Conservation (phyloP, 345 rosid species). For the Bruguiera gymnorhiza region DNA sequence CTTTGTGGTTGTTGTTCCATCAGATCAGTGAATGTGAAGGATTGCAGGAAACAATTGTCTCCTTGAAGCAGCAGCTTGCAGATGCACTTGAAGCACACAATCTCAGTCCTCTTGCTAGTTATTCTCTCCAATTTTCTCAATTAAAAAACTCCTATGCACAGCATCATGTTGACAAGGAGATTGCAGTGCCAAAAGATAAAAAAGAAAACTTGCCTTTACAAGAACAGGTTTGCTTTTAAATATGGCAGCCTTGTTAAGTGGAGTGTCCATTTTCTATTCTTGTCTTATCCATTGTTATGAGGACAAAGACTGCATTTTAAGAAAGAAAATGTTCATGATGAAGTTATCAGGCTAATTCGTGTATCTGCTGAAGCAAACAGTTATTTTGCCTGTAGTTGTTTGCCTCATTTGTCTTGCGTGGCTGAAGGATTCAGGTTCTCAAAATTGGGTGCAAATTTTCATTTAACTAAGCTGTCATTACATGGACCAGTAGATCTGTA, state of each 20-base stretch:
- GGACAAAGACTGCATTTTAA: background rate
- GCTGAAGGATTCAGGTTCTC: no score
- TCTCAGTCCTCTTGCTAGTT: conserved; percentile 31
- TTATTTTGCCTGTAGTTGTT: no score
- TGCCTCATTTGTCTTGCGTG: no score
- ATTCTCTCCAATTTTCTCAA: conserved; percentile 40
- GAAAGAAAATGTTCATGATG: background rate
- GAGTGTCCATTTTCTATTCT: no score
- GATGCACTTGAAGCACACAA: conserved; percentile 52
- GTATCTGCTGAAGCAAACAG: no score
- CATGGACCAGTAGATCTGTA: background rate
- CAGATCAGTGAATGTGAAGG: conserved; percentile 78
- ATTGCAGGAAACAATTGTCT: conserved; percentile 58
- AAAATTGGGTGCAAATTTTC: no score
- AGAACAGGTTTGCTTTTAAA: conserved; percentile 44
- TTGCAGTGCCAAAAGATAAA: conserved; percentile 26
- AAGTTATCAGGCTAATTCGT: background rate
- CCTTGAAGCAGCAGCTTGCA: conserved; percentile 67
- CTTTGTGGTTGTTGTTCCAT: conserved; percentile 17
- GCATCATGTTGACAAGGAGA: conserved; percentile 29
- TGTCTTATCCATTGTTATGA: background rate
- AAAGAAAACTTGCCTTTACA: conserved; percentile 34
- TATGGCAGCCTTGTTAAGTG: conserved; percentile 8
- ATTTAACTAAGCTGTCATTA: background rate
- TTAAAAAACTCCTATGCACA: conserved; percentile 32